Evolutionary conservation across 2,329 filamentous ascomycete species (phyloP), one percentile per base, ranked within the genome.

Genomic region (Colletotrichum acutatum): DNA sequence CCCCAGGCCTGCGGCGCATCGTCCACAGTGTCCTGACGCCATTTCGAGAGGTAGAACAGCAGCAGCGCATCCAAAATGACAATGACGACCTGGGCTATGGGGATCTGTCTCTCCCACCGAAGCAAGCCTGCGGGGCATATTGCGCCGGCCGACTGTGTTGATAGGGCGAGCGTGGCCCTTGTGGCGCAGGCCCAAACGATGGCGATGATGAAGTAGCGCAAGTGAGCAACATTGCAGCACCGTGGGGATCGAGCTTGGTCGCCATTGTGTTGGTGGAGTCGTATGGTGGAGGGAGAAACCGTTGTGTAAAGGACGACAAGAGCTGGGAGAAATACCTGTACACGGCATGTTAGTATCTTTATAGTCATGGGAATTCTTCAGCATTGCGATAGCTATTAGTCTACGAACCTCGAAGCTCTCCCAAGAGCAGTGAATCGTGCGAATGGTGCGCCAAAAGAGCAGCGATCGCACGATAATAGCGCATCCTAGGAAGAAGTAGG

Each of bases 341-440:
- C 9, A 12, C 11, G 12, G n/a, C 4, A 12, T n/a, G 4, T 46
- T 22, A 42, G 49, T 37, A n/a, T 26, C 14, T n/a, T 14, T 37
- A 22, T 5, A 8, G 6, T 22, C 8, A 14, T 32, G 24, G 9
- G 28, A 28, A 28, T 32, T 22, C 26, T 6, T n/a, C 12, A 22
- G 4, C 28, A 14, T 2, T 14, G 53, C 22, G 4, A 26, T 6
- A 67, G 12, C 34, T 8, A 8, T 22, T 42, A 28, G 28, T n/a
- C 19, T 9, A 76, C 79, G 34, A 74, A 83, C 81, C 75, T 82
- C 77, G 52, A 82, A 72, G 16, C 81, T 81, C 49, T 80, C 77
- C 75, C 76, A 81, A 52, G 80, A 82, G 73, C 76, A 82, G 71
- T 79, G 80, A 8, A 82, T 78, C 2, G 78, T 80, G 9, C 80